Conservation (phyloP, 1,284 basidiomycete genomes). For the Tylopilus orsonianus region DNA sequence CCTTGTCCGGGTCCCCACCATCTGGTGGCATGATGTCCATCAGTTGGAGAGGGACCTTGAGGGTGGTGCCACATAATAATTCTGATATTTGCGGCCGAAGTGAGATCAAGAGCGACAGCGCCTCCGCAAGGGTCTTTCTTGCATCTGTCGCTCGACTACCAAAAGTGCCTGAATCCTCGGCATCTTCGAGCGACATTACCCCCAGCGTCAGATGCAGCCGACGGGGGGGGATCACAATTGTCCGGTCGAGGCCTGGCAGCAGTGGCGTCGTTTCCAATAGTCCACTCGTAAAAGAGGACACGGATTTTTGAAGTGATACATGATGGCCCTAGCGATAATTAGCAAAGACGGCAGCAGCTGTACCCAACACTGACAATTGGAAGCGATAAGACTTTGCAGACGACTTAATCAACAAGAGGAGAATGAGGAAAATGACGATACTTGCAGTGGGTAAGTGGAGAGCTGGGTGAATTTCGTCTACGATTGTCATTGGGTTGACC, state of each 20-base stretch:
- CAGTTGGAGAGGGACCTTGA: constrained; percentile 47
- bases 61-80: constrained; percentile 24
- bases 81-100: constrained; percentile 45
- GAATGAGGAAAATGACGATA: neutral
- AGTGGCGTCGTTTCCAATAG: constrained; percentile 38
- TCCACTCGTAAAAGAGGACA: constrained; percentile 47
- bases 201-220: constrained; percentile 70
- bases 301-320: constrained; percentile 38
- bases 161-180: neutral
- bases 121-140: constrained; percentile 43
- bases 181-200: constrained; percentile 55
- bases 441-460: constrained; percentile 33
- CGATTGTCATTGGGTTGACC: neutral
- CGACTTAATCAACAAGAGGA: constrained; percentile 1
- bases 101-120: constrained; percentile 47
- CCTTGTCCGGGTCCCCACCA: constrained; percentile 38
- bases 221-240: constrained; percentile 59
- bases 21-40: constrained; percentile 55
- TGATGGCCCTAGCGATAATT: constrained; percentile 49
- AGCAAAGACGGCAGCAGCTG: neutral
- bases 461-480: constrained; percentile 5
- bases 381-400: constrained; percentile 43
- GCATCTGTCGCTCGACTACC: neutral
- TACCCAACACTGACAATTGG: constrained; percentile 39
- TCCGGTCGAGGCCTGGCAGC: constrained; percentile 56